phyloP scores from a whole-genome alignment of 306 rosid genomes.

The Cicer chorassanicum region DNA sequence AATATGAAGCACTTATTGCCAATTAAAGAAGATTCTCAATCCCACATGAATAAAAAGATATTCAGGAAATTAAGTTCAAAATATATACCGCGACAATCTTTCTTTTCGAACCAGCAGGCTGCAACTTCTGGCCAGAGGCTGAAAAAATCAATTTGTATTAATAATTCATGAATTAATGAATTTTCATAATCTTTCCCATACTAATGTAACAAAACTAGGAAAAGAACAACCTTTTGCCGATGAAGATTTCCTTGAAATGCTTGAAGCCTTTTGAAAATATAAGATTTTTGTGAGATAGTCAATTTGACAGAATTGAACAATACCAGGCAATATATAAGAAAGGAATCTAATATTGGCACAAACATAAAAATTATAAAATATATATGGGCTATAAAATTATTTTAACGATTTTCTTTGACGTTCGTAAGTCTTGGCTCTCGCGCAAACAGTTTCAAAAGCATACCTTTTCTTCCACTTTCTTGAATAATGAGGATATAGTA shows the following conservation, averaged over 20 bases:
- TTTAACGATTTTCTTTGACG: neutral
- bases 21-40: constrained; percentile 37
- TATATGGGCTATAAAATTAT: neutral
- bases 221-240: constrained; percentile 63
- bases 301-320: constrained; percentile 30
- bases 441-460: constrained; percentile 27
- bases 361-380: neutral
- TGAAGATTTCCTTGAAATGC: constrained; percentile 54
- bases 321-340: neutral
- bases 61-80: constrained; percentile 2
- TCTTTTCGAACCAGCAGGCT: constrained; percentile 61
- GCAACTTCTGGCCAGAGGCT: constrained; percentile 68
- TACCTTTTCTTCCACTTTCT: constrained; percentile 86
- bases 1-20: constrained; percentile 37
- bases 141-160: constrained; percentile 44
- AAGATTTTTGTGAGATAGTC: constrained; percentile 43
- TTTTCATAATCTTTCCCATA: constrained; percentile 31
- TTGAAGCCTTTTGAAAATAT: constrained; percentile 69
- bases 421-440: neutral
- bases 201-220: constrained; percentile 38
- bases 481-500: constrained; percentile 80
- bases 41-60: constrained; percentile 26
- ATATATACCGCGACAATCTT: constrained; percentile 61
- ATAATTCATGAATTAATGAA: too few relatives aligned
- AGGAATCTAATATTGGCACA: constrained; percentile 1